Base-by-base conservation (phyloP, 2,329 filamentous ascomycete species). In the Colletotrichum caudatum region DNA sequence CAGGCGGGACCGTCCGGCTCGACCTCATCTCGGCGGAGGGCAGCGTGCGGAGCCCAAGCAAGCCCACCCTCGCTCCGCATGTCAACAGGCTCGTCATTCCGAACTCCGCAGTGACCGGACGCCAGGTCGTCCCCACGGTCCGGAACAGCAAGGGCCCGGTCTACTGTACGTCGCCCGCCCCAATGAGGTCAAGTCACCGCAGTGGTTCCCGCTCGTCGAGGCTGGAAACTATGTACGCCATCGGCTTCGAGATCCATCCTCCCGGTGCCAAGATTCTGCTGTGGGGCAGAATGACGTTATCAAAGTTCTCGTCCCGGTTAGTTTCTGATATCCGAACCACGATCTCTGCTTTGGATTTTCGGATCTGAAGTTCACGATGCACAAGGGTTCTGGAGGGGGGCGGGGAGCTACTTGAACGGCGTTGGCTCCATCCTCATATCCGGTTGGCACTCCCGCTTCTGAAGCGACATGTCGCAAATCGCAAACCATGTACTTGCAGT, bases 21-120 rank as follows among this genome's bases (percentile, higher is more conserved):
- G 75, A 76, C 64, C 64, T 76, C 23, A 72, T 71, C 5, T 69
- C 75, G 20, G 75, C 76, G 8, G 60, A 41, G 18, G 75, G 76
- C 64, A 76, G 74, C 44, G 75, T 76, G 72, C 72, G 20, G 73
- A 72, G 23, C 66, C 72, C 2, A 11, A 72, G 12, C 2, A 11
- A 72, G 12, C 75, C 75, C 3, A 57, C 64, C 16, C 64, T 76
- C 33, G 50, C 63, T 5, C 69, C 76, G 26, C 72, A 76, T 59
- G 48, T 62, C 5, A 71, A 75, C 44, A 50, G 73, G 14, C 73
- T 74, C 53, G 46, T 50, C 20, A 51, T 26, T 48, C 35, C 60
- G 20, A 63, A 20, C 35, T 48, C 48, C 60, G 37, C 46, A 12
- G 46, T 63, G 23, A 53, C 33, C n/a, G 48, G 54, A 26, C 60